These are phyloP conservation scores for Pythium periplocum DNA, from an alignment of 352 stramenopile species.

Conservation along the genomic window DNA sequence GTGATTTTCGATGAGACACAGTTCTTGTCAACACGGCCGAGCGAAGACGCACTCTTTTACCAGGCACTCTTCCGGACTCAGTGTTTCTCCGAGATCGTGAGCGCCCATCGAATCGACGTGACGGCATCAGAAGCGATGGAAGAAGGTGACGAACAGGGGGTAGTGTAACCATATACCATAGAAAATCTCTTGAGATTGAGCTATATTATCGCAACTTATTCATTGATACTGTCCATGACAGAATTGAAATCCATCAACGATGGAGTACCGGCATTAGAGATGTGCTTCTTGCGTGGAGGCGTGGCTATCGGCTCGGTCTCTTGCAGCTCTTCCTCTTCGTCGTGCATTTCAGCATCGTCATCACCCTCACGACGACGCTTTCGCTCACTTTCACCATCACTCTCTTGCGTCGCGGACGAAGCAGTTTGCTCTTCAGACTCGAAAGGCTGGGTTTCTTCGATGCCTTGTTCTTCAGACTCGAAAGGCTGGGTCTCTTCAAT, in stretches of 20 bases:
- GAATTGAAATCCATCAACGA: too few species aligned
- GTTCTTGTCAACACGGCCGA: conserved; percentile 55
- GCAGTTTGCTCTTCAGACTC: too few species aligned
- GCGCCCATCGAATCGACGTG: conserved; percentile 66
- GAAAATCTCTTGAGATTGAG: background rate
- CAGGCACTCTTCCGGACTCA: conserved; percentile 65
- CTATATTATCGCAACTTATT: background rate
- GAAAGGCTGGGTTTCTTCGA: too few species aligned
- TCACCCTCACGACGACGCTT: background rate
- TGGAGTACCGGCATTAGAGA: conserved; percentile 1
- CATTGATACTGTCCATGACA: too few species aligned
- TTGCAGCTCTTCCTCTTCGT: conserved; percentile 3
- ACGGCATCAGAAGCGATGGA: conserved; percentile 24
- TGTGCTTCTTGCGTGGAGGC: conserved; percentile 4
- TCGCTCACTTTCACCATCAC: too few species aligned
- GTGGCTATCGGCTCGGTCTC: too few species aligned
- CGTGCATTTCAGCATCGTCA: conserved; percentile 2
- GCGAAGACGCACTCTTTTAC: conserved; percentile 60
- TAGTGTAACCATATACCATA: background rate
- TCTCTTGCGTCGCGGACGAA: too few species aligned
- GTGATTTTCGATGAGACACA: conserved; percentile 86
- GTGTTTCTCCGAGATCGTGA: conserved; percentile 83
- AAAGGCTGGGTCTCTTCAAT: too few species aligned
- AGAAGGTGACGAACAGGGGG: conserved; percentile 7
- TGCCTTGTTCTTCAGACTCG: too few species aligned